These are phyloP conservation scores for Mollisia scopiformis DNA, from an alignment of 2,329 filamentous ascomycete genomes.

Conservation along the genomic window DNA sequence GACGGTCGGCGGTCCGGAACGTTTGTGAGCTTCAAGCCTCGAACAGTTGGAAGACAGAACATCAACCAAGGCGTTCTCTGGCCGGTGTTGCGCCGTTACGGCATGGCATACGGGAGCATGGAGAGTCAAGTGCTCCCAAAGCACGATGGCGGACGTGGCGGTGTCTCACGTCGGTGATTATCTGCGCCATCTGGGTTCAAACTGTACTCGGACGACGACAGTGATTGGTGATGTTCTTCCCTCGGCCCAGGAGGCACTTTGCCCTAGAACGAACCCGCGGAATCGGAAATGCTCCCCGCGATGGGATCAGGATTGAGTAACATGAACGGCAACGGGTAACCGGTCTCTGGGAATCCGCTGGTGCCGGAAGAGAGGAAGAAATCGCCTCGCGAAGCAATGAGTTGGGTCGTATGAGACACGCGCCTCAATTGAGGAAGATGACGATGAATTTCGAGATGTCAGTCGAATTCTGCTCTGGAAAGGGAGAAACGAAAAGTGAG, in stretches of 20 bases:
- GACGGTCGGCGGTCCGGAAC: neutral
- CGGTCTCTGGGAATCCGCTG: neutral
- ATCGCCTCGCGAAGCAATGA: neutral
- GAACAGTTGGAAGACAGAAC: too few relatives aligned
- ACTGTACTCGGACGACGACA: neutral
- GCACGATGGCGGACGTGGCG: neutral
- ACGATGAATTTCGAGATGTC: too few relatives aligned
- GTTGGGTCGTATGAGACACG: too few relatives aligned
- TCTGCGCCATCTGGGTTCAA: constrained; percentile 4
- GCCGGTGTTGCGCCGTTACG: neutral
- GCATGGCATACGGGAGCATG: too few relatives aligned
- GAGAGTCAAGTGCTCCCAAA: too few relatives aligned
- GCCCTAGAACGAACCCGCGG: neutral
- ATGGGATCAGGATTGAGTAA: neutral
- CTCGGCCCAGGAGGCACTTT: neutral
- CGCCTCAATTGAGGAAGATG: too few relatives aligned
- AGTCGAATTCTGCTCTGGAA: too few relatives aligned
- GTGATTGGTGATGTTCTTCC: neutral
- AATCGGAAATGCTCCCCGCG: neutral
- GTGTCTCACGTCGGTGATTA: constrained; percentile 15
- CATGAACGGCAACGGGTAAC: neutral
- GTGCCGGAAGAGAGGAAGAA: neutral
- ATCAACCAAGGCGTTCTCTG: neutral
- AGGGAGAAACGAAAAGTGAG: neutral
- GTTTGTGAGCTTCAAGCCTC: too few relatives aligned